Conservation (phyloP, 306 rosid genomes). For the Begonia masoniana region DNA sequence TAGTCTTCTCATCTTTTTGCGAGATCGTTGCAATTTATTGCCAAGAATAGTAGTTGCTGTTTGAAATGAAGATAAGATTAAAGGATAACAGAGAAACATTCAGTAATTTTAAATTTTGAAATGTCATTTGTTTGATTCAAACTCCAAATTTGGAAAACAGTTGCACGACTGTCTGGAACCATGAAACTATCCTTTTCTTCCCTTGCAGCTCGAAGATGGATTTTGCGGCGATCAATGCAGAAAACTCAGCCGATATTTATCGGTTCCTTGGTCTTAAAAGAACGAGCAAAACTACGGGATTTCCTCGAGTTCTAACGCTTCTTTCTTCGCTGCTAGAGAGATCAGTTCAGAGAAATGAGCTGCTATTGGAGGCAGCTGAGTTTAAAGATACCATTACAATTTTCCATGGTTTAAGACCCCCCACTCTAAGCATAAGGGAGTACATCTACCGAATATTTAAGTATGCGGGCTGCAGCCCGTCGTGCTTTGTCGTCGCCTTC, state of each 20-base stretch:
- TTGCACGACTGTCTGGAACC: neutral
- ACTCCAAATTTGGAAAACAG: neutral
- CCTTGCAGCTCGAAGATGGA: conserved; percentile 66
- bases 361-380: conserved; percentile 33
- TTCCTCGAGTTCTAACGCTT: conserved; percentile 69
- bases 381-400: conserved; percentile 42
- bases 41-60: too few relatives aligned
- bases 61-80: too few relatives aligned
- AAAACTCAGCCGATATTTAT: conserved; percentile 45
- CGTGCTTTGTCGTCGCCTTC: conserved; percentile 74
- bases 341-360: conserved; percentile 58
- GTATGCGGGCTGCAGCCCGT: conserved; percentile 88
- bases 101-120: neutral
- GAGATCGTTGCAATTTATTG: too few relatives aligned
- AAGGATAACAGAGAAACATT: too few relatives aligned
- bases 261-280: conserved; percentile 49
- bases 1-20: too few relatives aligned
- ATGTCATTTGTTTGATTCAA: neutral
- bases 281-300: conserved; percentile 41
- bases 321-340: conserved; percentile 69
- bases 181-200: neutral
- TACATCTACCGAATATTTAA: conserved; percentile 81
- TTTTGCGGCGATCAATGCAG: conserved; percentile 34
- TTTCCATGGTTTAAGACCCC: conserved; percentile 80
- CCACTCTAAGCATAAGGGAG: conserved; percentile 52